phyloP scores from a whole-genome alignment of 2,329 filamentous ascomycete genomes.

The Sarocladium oryzae region DNA sequence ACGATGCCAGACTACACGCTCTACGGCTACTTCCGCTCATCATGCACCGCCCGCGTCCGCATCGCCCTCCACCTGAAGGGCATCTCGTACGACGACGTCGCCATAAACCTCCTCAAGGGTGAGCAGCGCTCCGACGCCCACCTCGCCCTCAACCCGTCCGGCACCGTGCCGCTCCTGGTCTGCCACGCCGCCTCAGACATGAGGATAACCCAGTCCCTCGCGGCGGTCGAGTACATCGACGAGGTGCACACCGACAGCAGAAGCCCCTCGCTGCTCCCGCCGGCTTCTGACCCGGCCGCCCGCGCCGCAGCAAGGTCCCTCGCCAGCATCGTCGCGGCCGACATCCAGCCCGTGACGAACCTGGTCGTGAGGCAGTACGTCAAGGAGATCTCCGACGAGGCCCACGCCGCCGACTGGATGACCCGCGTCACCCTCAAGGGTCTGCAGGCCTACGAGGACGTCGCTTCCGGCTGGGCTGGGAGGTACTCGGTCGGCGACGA shows the following conservation, averaged over 20 bases:
- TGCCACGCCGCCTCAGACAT: constrained; percentile 27
- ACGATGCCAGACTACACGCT: constrained; percentile 30
- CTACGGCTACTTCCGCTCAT: constrained; percentile 57
- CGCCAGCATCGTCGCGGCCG: constrained; percentile 45
- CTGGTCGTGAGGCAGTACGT: constrained; percentile 11
- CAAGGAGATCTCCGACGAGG: constrained; percentile 25
- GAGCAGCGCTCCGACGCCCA: constrained; percentile 44
- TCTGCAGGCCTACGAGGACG: constrained; percentile 48
- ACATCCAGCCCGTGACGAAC: constrained; percentile 52
- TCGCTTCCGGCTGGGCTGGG: constrained; percentile 33
- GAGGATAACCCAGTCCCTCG: constrained; percentile 49
- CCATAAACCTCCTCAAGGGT: constrained; percentile 47
- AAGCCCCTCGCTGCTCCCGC: constrained; percentile 42
- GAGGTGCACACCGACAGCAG: constrained; percentile 37
- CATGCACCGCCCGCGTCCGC: constrained; percentile 54
- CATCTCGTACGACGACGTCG: constrained; percentile 38
- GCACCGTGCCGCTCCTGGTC: constrained; percentile 47
- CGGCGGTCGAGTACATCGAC: constrained; percentile 57
- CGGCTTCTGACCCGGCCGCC: constrained; percentile 22
- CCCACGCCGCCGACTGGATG: constrained; percentile 39
- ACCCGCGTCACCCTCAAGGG: constrained; percentile 44
- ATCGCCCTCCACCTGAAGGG: constrained; percentile 52
- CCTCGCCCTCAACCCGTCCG: constrained; percentile 43
- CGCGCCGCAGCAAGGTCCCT: constrained; percentile 49
- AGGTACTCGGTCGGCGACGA: constrained; percentile 48